These are phyloP conservation scores for Sicyos baderoa DNA, from an alignment of 306 rosid genomes.

Conservation along the genomic window DNA sequence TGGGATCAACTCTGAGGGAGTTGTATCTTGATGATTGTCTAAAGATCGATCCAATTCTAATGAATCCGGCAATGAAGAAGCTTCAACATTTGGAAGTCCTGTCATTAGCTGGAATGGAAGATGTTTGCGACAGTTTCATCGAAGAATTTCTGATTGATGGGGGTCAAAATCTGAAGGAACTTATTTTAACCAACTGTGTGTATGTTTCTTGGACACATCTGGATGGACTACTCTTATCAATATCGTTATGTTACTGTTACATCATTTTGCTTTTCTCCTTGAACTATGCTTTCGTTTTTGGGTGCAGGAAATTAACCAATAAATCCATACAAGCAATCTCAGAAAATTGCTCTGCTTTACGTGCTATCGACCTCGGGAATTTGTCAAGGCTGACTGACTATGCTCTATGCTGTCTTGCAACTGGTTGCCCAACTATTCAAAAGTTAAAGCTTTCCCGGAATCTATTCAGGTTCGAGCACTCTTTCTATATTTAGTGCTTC, in stretches of 20 bases:
- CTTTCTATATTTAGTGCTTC: conserved; percentile 5
- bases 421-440: conserved; percentile 45
- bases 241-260: conserved; percentile 8
- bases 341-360: conserved; percentile 45
- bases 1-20: conserved; percentile 60
- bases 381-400: conserved; percentile 54
- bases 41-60: conserved; percentile 33
- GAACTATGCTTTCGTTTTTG: conserved; percentile 21
- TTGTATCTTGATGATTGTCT: conserved; percentile 66
- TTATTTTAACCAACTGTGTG: conserved; percentile 63
- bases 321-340: conserved; percentile 55
- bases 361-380: conserved; percentile 45
- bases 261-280: conserved; percentile 13
- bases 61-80: conserved; percentile 43
- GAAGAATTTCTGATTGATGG: conserved; percentile 29
- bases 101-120: conserved; percentile 56
- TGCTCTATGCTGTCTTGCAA: conserved; percentile 52
- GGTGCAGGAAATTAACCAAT: conserved; percentile 68
- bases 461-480: conserved; percentile 50
- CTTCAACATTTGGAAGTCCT: conserved; percentile 57
- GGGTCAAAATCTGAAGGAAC: conserved; percentile 64
- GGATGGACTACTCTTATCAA: conserved; percentile 18
- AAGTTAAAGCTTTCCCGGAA: conserved; percentile 49
- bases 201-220: conserved; percentile 32
- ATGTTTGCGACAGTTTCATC: conserved; percentile 46